Evolutionary conservation across 306 rosid species (phyloP).

Genomic region (Sechiopsis laciniata): DNA sequence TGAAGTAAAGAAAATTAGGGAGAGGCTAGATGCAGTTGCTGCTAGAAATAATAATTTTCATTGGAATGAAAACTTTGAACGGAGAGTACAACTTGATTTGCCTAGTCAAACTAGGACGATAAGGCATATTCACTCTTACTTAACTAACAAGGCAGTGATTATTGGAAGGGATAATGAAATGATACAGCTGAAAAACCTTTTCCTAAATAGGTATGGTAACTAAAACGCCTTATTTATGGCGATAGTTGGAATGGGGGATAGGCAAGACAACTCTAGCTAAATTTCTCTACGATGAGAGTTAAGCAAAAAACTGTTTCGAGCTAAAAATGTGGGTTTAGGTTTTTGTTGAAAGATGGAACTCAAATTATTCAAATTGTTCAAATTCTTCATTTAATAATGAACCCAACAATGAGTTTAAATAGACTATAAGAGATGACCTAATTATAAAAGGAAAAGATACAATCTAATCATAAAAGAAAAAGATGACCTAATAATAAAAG

Average conservation of each 20-base stretch:
- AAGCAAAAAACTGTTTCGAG: constrained; percentile 31
- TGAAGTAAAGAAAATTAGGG: background rate
- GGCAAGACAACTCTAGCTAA: constrained; percentile 48
- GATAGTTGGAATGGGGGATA: constrained; percentile 23
- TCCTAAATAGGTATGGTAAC: background rate
- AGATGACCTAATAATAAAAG: too few relatives aligned
- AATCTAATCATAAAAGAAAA: too few relatives aligned
- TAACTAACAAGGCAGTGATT: background rate
- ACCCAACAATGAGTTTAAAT: too few relatives aligned
- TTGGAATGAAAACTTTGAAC: background rate
- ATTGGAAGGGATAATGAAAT: background rate
- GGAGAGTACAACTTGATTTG: background rate
- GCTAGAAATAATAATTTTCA: background rate
- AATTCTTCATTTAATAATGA: too few relatives aligned
- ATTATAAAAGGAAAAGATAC: too few relatives aligned
- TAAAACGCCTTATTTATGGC: background rate
- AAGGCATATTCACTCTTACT: background rate
- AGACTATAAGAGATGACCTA: too few relatives aligned
- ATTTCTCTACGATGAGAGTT: constrained; percentile 36
- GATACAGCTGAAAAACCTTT: constrained; percentile 15
- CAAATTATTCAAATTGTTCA: too few relatives aligned
- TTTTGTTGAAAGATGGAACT: too few relatives aligned
- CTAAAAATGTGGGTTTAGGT: constrained; percentile 47
- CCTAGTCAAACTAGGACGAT: background rate
- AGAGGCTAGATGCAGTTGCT: background rate